Conservation (phyloP, 2,329 filamentous ascomycete species). For the Corinectria fuckeliana region DNA sequence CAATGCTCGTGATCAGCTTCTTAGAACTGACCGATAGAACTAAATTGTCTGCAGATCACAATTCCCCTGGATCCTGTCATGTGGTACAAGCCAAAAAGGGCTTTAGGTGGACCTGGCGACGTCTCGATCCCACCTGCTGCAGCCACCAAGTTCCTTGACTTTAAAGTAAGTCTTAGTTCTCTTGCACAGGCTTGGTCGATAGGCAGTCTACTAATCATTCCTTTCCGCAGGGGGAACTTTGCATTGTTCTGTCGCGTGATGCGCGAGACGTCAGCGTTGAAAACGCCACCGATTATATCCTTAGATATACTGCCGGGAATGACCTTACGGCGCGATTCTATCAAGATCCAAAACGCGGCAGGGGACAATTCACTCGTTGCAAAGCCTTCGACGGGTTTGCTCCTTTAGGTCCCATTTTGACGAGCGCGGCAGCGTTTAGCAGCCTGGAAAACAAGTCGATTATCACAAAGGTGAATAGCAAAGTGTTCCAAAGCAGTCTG, state of each 20-base stretch:
- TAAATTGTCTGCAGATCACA: conserved; percentile 7
- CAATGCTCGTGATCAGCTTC: background rate
- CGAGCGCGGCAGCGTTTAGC: conserved; percentile 16
- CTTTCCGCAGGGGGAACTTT: conserved; percentile 50
- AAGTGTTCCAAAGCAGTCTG: conserved; percentile 34
- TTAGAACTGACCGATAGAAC: background rate
- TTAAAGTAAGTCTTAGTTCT: conserved; percentile 40
- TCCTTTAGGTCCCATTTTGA: conserved; percentile 55
- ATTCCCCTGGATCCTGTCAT: conserved; percentile 6
- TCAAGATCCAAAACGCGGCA: conserved; percentile 51
- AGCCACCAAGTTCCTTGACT: conserved; percentile 50
- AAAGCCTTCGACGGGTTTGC: conserved; percentile 59
- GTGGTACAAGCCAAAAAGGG: background rate
- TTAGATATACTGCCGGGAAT: conserved; percentile 64
- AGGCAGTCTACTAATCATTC: background rate
- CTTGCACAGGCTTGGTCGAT: background rate
- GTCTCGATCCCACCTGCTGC: conserved; percentile 26
- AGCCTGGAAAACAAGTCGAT: conserved; percentile 28
- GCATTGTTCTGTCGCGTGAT: conserved; percentile 55
- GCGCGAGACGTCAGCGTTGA: conserved; percentile 55
- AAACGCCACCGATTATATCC: conserved; percentile 57
- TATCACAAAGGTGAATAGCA: conserved; percentile 50
- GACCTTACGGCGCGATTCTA: conserved; percentile 57
- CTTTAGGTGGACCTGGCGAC: background rate
- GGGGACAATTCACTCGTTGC: conserved; percentile 57